These are phyloP conservation scores for Diaporthe capsici DNA, from an alignment of 2,329 filamentous ascomycete genomes.

Conservation along the genomic window DNA sequence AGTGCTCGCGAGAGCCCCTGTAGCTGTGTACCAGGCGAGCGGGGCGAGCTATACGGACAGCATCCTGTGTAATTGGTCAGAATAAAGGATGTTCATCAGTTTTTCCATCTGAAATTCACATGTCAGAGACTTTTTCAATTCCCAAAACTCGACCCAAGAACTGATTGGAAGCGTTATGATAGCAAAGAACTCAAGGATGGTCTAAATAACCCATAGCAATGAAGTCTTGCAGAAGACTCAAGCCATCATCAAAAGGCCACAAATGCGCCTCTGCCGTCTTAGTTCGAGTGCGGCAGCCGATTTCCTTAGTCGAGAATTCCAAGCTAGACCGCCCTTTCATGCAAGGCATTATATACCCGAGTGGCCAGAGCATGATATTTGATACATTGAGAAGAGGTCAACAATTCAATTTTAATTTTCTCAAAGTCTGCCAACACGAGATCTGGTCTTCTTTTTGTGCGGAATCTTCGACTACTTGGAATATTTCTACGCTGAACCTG, in stretches of 20 bases:
- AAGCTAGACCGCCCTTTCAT: too few relatives aligned
- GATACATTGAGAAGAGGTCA: not conserved
- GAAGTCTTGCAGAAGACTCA: not conserved
- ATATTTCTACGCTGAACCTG: not conserved
- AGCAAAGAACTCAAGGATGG: not conserved
- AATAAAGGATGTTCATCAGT: too few relatives aligned
- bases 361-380: not conserved
- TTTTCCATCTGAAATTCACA: too few relatives aligned
- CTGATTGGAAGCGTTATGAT: not conserved
- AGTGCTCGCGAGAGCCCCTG: too few relatives aligned
- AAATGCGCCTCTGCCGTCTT: not conserved
- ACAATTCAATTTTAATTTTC: too few relatives aligned
- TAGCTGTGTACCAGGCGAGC: too few relatives aligned
- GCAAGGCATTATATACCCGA: not conserved
- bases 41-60: too few relatives aligned
- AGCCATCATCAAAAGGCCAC: not conserved
- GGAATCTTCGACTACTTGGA: not conserved
- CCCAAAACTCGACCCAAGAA: not conserved
- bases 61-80: too few relatives aligned
- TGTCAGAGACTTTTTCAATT: not conserved
- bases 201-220: too few relatives aligned
- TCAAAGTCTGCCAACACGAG: not conserved
- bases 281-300: not conserved
- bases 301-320: too few relatives aligned
- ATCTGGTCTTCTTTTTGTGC: not conserved